phyloP scores from a whole-genome alignment of 441 rosid species.

The Pelargonium australe region DNA sequence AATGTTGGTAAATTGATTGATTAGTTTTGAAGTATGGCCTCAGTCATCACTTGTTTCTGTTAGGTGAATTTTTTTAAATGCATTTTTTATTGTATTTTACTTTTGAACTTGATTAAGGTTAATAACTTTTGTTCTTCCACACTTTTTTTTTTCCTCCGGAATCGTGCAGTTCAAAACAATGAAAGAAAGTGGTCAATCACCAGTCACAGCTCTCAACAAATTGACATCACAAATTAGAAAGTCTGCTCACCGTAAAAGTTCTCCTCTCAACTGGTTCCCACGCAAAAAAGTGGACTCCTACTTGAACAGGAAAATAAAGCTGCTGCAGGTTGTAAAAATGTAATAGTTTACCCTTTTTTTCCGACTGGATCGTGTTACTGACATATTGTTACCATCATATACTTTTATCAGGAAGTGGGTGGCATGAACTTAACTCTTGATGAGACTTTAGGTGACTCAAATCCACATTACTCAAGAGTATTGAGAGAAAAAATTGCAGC shows the following conservation, averaged over 20 bases:
- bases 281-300: conserved; percentile 73
- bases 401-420: conserved; percentile 56
- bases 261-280: conserved; percentile 81
- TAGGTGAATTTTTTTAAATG: background rate
- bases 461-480: conserved; percentile 84
- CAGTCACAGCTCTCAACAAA: conserved; percentile 45
- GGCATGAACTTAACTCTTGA: conserved; percentile 87
- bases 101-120: background rate
- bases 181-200: conserved; percentile 44
- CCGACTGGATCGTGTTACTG: background rate
- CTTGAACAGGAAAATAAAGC: conserved; percentile 72
- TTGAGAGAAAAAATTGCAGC: conserved; percentile 87
- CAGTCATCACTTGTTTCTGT: background rate
- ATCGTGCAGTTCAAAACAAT: conserved; percentile 51
- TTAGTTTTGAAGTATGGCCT: background rate
- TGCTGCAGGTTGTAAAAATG: conserved; percentile 57
- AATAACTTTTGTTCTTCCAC: background rate
- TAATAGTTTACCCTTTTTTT: background rate
- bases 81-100: no score
- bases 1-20: background rate
- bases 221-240: conserved; percentile 64
- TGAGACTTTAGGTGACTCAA: conserved; percentile 79
- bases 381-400: background rate
- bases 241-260: conserved; percentile 64
- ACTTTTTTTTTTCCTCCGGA: conserved; percentile 8